Evolutionary conservation across 2,329 filamentous ascomycete species (phyloP).

Genomic region (Fusarium sp.): DNA sequence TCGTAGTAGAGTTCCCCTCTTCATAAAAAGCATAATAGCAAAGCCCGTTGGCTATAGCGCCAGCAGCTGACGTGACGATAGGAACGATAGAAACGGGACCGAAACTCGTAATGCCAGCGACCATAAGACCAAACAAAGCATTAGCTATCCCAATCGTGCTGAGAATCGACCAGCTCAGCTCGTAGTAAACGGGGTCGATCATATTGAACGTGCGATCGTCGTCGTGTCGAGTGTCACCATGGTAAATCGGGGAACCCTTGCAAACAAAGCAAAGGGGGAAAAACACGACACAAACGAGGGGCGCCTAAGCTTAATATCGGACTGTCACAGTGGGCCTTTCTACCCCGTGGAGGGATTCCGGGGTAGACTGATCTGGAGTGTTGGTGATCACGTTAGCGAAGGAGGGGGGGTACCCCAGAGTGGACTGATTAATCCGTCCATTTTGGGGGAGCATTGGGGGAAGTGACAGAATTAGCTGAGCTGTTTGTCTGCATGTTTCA

Average conservation of each 20-base stretch:
- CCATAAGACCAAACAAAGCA: conserved; percentile 53
- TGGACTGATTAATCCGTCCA: conserved; percentile 14
- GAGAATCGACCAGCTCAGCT: conserved; percentile 59
- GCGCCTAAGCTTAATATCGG: conserved; percentile 11
- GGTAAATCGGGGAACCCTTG: background rate
- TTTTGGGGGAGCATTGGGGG: background rate
- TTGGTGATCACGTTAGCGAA: conserved; percentile 23
- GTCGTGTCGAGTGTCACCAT: conserved; percentile 5
- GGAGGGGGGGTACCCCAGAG: conserved; percentile 21
- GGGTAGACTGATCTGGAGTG: conserved; percentile 21
- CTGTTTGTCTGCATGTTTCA: background rate
- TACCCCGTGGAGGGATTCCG: conserved; percentile 27
- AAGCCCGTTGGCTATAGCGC: conserved; percentile 56
- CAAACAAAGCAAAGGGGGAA: background rate
- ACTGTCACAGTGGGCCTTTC: background rate
- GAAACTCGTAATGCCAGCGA: conserved; percentile 55
- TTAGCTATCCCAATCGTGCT: conserved; percentile 58
- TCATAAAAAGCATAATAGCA: conserved; percentile 58
- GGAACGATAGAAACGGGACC: conserved; percentile 55
- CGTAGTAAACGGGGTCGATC: conserved; percentile 51
- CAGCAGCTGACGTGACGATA: conserved; percentile 52
- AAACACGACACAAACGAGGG: conserved; percentile 1
- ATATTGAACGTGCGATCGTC: conserved; percentile 17
- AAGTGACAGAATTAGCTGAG: background rate
- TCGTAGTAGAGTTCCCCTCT: conserved; percentile 26